phyloP scores from a whole-genome alignment of 2,329 filamentous ascomycete species.

The Diaporthe ampelina region DNA sequence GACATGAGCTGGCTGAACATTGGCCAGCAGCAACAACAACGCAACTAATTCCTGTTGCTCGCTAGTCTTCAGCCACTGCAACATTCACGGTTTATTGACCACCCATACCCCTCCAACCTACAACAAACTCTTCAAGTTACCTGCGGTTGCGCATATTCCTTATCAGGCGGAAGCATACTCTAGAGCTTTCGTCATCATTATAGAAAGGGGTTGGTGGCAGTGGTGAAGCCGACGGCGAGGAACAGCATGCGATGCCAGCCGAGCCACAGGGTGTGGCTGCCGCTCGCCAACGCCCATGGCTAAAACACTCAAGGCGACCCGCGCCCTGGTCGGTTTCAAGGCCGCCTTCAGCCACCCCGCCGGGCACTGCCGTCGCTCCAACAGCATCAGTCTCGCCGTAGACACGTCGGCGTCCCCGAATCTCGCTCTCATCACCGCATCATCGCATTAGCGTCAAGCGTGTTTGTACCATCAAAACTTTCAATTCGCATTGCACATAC shows the following conservation, averaged over 20 bases:
- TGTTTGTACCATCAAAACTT: slow-evolving; percentile 32
- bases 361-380: slow-evolving; percentile 10
- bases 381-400: not conserved
- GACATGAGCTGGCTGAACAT: slow-evolving; percentile 89
- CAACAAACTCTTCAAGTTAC: slow-evolving; percentile 27
- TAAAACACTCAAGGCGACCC: not conserved
- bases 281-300: not conserved
- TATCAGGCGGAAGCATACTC: slow-evolving; percentile 27
- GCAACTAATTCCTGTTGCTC: slow-evolving; percentile 32
- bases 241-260: not conserved
- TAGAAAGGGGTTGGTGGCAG: slow-evolving; percentile 25
- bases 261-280: not conserved
- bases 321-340: slow-evolving; percentile 7
- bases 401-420: slow-evolving; percentile 3
- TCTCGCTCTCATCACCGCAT: not conserved
- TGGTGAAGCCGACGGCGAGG: not conserved
- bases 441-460: slow-evolving; percentile 31
- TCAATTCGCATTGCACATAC: slow-evolving; percentile 42
- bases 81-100: slow-evolving; percentile 34
- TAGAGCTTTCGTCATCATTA: slow-evolving; percentile 30
- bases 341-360: not conserved
- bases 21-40: slow-evolving; percentile 51
- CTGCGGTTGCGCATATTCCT: not conserved
- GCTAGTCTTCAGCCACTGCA: not conserved
- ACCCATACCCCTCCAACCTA: slow-evolving; percentile 34